These are phyloP conservation scores for Beauveria bassiana DNA, from an alignment of 2,329 filamentous ascomycete species.

Conservation along the genomic window DNA sequence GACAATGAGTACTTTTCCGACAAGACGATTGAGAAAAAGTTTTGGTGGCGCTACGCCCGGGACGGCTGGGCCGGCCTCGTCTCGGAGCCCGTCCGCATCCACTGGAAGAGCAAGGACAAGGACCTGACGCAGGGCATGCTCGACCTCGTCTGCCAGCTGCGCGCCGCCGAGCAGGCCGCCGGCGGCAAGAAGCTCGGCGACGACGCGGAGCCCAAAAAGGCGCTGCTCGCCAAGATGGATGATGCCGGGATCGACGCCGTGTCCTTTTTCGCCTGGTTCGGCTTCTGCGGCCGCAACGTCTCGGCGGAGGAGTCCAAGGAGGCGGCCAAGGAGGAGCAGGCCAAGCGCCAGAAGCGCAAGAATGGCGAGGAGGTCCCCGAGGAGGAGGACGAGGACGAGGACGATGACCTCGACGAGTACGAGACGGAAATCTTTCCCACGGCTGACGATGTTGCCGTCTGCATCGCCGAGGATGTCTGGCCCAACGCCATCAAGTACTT, in stretches of 20 bases:
- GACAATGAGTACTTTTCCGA: constrained; percentile 80
- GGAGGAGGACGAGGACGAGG: constrained; percentile 48
- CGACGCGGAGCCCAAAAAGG: constrained; percentile 40
- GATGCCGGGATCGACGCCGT: constrained; percentile 54
- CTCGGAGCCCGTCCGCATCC: constrained; percentile 79
- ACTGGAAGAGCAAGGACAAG: constrained; percentile 71
- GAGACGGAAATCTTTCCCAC: constrained; percentile 80
- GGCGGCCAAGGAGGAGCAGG: constrained; percentile 52
- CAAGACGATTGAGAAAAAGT: constrained; percentile 77
- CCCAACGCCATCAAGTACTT: constrained; percentile 85
- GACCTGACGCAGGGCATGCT: constrained; percentile 79
- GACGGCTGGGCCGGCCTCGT: constrained; percentile 70
- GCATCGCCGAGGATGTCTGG: constrained; percentile 82
- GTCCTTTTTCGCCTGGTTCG: constrained; percentile 89
- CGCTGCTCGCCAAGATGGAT: constrained; percentile 48
- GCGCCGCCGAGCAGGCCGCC: constrained; percentile 50
- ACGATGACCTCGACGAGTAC: constrained; percentile 54
- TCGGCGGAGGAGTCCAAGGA: constrained; percentile 62
- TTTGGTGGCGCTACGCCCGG: constrained; percentile 69
- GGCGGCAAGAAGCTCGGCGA: constrained; percentile 28
- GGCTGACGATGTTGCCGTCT: constrained; percentile 73
- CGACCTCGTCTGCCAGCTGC: constrained; percentile 62
- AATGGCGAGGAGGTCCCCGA: constrained; percentile 44
- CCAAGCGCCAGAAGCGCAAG: constrained; percentile 43
- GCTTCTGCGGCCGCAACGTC: constrained; percentile 64